Evolutionary conservation across 2,329 filamentous ascomycete species (phyloP).

Genomic region (Mycosphaerelloides madeirae): DNA sequence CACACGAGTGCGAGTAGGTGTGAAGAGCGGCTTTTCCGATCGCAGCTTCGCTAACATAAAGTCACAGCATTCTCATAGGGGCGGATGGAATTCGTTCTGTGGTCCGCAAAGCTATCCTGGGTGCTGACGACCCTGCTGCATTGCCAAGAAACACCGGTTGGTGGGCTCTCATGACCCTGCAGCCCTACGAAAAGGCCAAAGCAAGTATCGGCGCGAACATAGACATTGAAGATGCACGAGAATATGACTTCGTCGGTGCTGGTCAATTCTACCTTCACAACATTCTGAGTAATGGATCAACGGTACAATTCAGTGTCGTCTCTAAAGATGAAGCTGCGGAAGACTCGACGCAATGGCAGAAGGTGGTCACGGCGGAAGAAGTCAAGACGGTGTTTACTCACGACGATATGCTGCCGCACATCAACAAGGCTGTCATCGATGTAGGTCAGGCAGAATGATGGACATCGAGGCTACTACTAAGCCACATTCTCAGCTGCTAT

Average conservation of each 20-base stretch:
- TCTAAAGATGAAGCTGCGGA: conserved; percentile 1
- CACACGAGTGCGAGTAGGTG: conserved; percentile 3
- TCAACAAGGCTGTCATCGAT: not conserved
- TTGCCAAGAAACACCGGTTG: conserved; percentile 3
- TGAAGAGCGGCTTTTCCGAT: no score
- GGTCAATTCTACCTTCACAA: conserved; percentile 7
- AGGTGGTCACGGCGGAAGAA: not conserved
- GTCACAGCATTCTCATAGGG: conserved; percentile 2
- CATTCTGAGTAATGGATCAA: conserved; percentile 2
- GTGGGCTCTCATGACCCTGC: conserved; percentile 6
- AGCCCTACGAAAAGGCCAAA: conserved; percentile 9
- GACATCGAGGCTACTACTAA: no score
- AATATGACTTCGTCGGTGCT: conserved; percentile 4
- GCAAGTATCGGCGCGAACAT: conserved; percentile 4
- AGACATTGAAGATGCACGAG: conserved; percentile 5
- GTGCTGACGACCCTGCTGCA: conserved; percentile 4
- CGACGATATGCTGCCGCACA: conserved; percentile 1
- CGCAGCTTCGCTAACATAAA: no score
- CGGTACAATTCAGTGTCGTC: conserved; percentile 3
- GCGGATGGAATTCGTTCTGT: conserved; percentile 4
- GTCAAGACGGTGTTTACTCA: not conserved
- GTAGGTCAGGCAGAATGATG: no score
- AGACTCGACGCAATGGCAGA: not conserved
- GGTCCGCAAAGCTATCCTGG: conserved; percentile 4
- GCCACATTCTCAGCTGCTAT: not conserved